Evolutionary conservation across 331 rosid genomes (phyloP).

Genomic region (Prunus yedoensis): DNA sequence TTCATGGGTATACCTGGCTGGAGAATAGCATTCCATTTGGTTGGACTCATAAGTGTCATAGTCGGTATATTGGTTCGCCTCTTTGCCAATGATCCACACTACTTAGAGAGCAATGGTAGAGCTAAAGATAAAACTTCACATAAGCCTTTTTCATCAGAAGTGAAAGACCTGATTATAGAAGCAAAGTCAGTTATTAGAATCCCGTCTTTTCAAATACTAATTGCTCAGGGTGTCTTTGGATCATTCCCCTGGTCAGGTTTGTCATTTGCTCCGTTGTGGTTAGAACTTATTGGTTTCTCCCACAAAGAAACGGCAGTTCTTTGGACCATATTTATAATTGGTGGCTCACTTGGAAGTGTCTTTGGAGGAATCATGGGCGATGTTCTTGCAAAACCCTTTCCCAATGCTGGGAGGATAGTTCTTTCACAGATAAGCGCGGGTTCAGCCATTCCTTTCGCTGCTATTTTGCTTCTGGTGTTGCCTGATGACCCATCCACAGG

Average conservation of each 20-base stretch:
- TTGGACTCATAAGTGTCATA: slow-evolving; percentile 63
- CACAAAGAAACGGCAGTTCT: slow-evolving; percentile 64
- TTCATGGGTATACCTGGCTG: slow-evolving; percentile 76
- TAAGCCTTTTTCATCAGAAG: slow-evolving; percentile 40
- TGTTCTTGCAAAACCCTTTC: slow-evolving; percentile 45
- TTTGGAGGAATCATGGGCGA: slow-evolving; percentile 89
- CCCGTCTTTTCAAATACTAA: slow-evolving; percentile 76
- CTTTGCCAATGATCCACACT: slow-evolving; percentile 69
- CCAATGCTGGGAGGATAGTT: slow-evolving; percentile 65
- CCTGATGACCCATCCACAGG: slow-evolving; percentile 65
- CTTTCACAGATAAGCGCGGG: slow-evolving; percentile 70
- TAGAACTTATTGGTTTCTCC: slow-evolving; percentile 78
- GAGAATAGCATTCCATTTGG: slow-evolving; percentile 77
- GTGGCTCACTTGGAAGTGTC: slow-evolving; percentile 64
- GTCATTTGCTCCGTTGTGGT: slow-evolving; percentile 78
- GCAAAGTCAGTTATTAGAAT: slow-evolving; percentile 57
- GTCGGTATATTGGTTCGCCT: slow-evolving; percentile 58
- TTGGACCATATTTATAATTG: slow-evolving; percentile 59
- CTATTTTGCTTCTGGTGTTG: slow-evolving; percentile 53
- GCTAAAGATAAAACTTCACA: slow-evolving; percentile 15
- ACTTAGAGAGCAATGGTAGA: slow-evolving; percentile 23
- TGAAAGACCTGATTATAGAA: slow-evolving; percentile 55
- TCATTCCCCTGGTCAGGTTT: slow-evolving; percentile 79
- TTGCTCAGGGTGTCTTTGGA: slow-evolving; percentile 93
- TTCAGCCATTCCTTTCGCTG: slow-evolving; percentile 63